phyloP scores from a whole-genome alignment of 2,329 filamentous ascomycete species.

The Aureobasidium melanogenum region DNA sequence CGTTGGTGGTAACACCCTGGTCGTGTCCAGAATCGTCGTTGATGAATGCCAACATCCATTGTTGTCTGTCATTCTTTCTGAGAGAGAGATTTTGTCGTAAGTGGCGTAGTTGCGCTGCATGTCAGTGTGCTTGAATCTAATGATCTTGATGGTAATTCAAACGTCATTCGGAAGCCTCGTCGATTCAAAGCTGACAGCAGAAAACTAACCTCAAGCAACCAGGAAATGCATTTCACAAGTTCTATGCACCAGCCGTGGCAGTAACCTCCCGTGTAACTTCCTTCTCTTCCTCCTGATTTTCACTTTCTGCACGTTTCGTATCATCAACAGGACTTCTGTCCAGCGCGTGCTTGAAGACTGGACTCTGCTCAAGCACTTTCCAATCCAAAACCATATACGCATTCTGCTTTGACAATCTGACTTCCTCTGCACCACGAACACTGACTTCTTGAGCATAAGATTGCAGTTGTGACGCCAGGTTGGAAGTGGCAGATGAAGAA shows the following conservation, averaged over 20 bases:
- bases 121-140: no score
- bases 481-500: neutral
- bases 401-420: slow-evolving; percentile 14
- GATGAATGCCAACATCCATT: no score
- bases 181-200: no score
- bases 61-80: no score
- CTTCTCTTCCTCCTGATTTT: neutral
- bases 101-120: no score
- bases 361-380: slow-evolving; percentile 16
- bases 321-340: slow-evolving; percentile 1
- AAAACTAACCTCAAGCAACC: no score
- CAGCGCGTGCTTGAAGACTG: slow-evolving; percentile 16
- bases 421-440: slow-evolving; percentile 15
- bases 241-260: neutral
- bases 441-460: slow-evolving; percentile 15
- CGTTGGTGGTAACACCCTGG: no score
- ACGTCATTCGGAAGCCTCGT: no score
- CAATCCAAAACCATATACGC: slow-evolving; percentile 16
- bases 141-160: no score
- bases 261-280: neutral
- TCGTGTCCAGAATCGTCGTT: no score
- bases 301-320: neutral
- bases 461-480: neutral
- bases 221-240: neutral
- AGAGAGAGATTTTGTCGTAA: no score